Evolutionary conservation across 2,329 filamentous ascomycete species (phyloP).

Genomic region (Stachybotrys chartarum): DNA sequence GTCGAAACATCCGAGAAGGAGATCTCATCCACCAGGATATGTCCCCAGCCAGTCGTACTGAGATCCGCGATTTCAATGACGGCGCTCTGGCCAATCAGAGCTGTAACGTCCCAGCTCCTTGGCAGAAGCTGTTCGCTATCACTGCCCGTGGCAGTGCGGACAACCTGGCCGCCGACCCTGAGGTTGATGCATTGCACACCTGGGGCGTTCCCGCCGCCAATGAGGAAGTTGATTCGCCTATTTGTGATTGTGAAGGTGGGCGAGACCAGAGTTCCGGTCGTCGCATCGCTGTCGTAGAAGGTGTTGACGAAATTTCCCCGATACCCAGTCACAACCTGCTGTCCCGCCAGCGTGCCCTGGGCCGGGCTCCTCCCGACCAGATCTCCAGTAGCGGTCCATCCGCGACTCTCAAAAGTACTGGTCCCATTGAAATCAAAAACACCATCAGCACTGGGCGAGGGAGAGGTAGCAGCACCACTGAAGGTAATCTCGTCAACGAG

Average conservation of each 20-base stretch:
- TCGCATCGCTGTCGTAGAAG: not conserved
- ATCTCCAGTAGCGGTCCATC: too few relatives aligned
- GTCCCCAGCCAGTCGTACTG: conserved; percentile 2
- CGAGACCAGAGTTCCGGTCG: not conserved
- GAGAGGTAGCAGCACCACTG: too few relatives aligned
- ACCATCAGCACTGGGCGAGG: too few relatives aligned
- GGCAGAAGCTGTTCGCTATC: not conserved
- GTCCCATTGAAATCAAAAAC: too few relatives aligned
- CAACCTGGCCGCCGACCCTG: conserved; percentile 1
- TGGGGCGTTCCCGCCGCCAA: conserved; percentile 1
- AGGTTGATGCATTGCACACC: conserved; percentile 2
- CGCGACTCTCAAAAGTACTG: too few relatives aligned
- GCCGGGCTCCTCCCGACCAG: too few relatives aligned
- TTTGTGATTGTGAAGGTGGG: conserved; percentile 1
- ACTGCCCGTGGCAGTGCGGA: conserved; percentile 1
- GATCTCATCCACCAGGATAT: not conserved
- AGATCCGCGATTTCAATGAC: not conserved
- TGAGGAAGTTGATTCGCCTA: conserved; percentile 1
- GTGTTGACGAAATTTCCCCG: too few relatives aligned
- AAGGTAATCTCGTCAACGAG: too few relatives aligned
- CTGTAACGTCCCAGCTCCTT: not conserved
- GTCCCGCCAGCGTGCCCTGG: too few relatives aligned
- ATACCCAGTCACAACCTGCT: too few relatives aligned
- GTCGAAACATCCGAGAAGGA: too few relatives aligned
- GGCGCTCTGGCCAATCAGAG: not conserved